Evolutionary conservation across 345 rosid genomes (phyloP).

Genomic region (Euphorbia tirucalli): DNA sequence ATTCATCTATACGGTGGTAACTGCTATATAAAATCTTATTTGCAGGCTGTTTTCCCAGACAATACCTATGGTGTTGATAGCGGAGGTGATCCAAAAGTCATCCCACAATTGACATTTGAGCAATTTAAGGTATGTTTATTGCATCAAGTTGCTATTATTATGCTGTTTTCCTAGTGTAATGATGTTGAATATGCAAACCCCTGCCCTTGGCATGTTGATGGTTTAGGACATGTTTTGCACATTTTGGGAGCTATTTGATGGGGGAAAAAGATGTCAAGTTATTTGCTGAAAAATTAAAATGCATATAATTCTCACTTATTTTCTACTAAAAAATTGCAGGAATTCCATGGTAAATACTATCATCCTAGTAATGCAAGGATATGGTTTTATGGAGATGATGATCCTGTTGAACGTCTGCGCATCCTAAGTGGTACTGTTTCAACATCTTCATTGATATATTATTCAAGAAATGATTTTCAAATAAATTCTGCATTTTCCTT

Average conservation of each 20-base stretch:
- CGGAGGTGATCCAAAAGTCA: constrained; percentile 92
- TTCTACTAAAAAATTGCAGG: constrained; percentile 54
- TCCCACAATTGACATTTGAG: constrained; percentile 82
- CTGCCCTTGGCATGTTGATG: no score
- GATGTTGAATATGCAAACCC: no score
- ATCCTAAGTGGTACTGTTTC: constrained; percentile 68
- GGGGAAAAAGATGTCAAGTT: background rate
- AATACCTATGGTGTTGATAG: constrained; percentile 97
- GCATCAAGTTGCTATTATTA: background rate
- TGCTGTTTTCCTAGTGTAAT: background rate
- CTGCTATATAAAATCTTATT: constrained; percentile 18
- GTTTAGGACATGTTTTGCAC: no score
- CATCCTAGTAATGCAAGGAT: constrained; percentile 95
- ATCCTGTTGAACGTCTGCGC: constrained; percentile 71
- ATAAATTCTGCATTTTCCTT: background rate
- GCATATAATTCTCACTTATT: constrained; percentile 9
- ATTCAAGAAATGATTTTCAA: background rate
- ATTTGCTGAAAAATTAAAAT: background rate
- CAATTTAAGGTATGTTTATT: constrained; percentile 77
- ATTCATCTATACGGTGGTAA: constrained; percentile 18
- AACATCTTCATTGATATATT: constrained; percentile 10
- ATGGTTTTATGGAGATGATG: constrained; percentile 98
- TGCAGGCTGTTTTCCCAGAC: constrained; percentile 85
- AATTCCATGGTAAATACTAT: constrained; percentile 81
- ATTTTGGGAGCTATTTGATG: no score